Base-by-base conservation (phyloP, 257 asterid genomes). In the Ocimum tenuiflorum region DNA sequence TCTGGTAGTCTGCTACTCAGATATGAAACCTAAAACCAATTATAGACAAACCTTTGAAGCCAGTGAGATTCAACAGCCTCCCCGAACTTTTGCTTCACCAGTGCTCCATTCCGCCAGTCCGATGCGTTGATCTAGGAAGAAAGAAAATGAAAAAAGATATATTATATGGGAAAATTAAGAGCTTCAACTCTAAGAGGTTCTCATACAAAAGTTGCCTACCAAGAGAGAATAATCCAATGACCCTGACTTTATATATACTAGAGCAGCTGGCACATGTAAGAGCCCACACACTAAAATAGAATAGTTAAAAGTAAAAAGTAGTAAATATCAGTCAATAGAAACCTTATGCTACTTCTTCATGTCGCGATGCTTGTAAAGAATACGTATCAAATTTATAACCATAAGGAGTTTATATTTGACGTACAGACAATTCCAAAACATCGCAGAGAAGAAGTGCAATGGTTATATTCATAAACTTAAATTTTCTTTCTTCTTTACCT, bases 61-160 rank as follows among this genome's bases (percentile, higher is more conserved):
- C 92, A 84, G 71, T 90, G 97, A 63, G 99, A 94, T 78, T 88
- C 99, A 66, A 90, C 81, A 79, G 97, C 99, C 86, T 94, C 99
- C 42, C 99, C 97, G 75, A 94, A 86, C 70, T 73, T 90, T 69
- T 94, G 97, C 87, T 86, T 90, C 65, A 94, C 83, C 50, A 88
- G 88, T 75, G 95, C 87, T 60, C 97, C 99, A 73, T 68, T 94
- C 42, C 99, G 91, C 99, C 97, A 94, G 71, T 94, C 99, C 75
- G 99, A 94, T 73, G 99, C 72, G 78, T 94, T 94, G 75, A 89
- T 86, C 99, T 92, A 73, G 68, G 48, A 42, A 42, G 59, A 57
- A 59, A 38, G 43, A 64, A 22, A 38, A 70, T 55, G 7, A 57
- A 60, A 68, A 43, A 3, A 42, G 53, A 68, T 27, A 12, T 39